phyloP scores from a whole-genome alignment of 257 asterid species.

The Pogostemon cablin region DNA sequence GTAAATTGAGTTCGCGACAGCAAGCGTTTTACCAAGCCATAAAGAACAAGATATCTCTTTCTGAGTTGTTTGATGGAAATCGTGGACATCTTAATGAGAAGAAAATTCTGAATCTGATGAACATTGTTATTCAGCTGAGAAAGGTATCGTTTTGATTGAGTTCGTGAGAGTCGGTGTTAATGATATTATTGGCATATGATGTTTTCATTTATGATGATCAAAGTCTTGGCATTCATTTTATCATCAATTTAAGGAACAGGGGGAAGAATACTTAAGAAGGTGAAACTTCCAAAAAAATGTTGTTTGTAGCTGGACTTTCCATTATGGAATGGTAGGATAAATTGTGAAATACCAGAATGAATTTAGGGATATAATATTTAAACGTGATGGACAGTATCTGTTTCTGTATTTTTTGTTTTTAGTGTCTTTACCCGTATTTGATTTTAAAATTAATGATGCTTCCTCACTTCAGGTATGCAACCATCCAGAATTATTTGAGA shows the following conservation, averaged over 20 bases:
- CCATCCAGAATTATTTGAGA: constrained; percentile 98
- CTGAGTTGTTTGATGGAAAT: constrained; percentile 88
- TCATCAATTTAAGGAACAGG: not conserved
- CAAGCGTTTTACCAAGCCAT: constrained; percentile 97
- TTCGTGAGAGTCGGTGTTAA: constrained; percentile 21
- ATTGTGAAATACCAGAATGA: constrained; percentile 7
- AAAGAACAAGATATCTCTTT: constrained; percentile 93
- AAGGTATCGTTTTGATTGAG: constrained; percentile 57
- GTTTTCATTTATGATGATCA: constrained; percentile 18
- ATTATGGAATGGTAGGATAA: constrained; percentile 5
- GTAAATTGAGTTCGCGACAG: constrained; percentile 92
- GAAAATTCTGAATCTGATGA: constrained; percentile 89
- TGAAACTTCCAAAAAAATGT: not conserved
- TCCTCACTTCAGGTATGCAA: constrained; percentile 77
- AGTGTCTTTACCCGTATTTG: not conserved
- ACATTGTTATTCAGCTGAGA: constrained; percentile 96
- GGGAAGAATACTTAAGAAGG: constrained; percentile 10
- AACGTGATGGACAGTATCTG: not conserved
- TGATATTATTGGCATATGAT: constrained; percentile 15
- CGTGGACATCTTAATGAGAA: constrained; percentile 98
- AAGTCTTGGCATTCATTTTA: not conserved
- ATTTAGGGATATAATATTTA: constrained; percentile 5
- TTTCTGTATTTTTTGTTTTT: constrained; percentile 12
- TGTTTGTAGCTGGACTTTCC: constrained; percentile 1
- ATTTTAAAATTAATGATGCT: constrained; percentile 16